Conservation (phyloP, 2,329 filamentous ascomycete genomes). For the Fusarium sp. region DNA sequence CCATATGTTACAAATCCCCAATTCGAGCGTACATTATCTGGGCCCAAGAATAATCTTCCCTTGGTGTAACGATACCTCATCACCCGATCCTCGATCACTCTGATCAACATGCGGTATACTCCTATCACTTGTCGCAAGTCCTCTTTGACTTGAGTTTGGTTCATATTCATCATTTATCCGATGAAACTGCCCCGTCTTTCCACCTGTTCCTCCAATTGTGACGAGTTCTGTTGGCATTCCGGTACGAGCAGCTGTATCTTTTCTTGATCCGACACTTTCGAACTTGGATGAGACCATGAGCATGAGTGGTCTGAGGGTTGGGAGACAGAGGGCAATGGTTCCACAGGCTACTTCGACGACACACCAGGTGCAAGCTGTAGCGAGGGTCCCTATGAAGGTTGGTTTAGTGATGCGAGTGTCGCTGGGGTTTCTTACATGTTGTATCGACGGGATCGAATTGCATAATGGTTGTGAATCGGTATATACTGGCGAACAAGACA, state of each 20-base stretch:
- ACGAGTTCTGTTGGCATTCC: constrained; percentile 6
- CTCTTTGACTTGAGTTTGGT: background rate
- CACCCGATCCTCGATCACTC: constrained; percentile 1
- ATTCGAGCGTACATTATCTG: background rate
- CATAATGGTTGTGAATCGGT: constrained; percentile 35
- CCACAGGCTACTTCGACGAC: constrained; percentile 33
- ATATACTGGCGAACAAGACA: constrained; percentile 33
- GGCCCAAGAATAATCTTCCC: background rate
- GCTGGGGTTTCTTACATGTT: constrained; percentile 5
- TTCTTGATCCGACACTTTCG: constrained; percentile 6
- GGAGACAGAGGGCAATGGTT: constrained; percentile 29
- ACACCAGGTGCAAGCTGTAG: constrained; percentile 33
- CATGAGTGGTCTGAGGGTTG: constrained; percentile 28
- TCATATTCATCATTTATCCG: constrained; percentile 15
- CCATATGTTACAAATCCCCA: background rate
- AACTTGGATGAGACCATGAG: constrained; percentile 23
- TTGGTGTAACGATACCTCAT: background rate
- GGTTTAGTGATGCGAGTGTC: background rate
- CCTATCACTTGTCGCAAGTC: background rate
- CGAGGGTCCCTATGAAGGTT: constrained; percentile 24
- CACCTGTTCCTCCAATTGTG: constrained; percentile 22
- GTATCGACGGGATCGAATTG: constrained; percentile 16
- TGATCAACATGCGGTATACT: background rate
- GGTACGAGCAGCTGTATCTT: background rate
- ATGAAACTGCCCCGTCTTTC: constrained; percentile 11